A percentile compares a stretch with the other conserved stretches of the same genome.
These are phyloP conservation scores for Xerocomellus chrysenteron DNA, from an alignment of 768 basidiomycete species.

Conservation along the genomic window DNA sequence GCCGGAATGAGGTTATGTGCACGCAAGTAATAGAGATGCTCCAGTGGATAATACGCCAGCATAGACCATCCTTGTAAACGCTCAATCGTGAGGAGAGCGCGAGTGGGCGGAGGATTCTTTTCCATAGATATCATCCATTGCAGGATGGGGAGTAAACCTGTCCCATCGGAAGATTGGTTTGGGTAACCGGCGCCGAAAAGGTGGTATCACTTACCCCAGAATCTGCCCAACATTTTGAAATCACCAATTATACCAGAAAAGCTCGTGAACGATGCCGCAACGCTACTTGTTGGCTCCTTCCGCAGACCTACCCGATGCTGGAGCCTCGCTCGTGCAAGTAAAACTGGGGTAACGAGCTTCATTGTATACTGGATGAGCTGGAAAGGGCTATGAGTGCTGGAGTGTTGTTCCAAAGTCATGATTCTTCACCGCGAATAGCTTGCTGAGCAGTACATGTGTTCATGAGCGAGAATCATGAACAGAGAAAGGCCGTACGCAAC, in stretches of 20 bases:
- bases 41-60: constrained; percentile 77
- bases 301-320: constrained; percentile 65
- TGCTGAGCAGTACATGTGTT: constrained; percentile 42
- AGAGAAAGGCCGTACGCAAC: constrained; percentile 46
- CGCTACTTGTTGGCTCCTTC: constrained; percentile 49
- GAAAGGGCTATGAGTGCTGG: constrained; percentile 4
- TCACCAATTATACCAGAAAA: constrained; percentile 59
- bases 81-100: constrained; percentile 70
- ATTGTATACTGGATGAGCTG: constrained; percentile 73
- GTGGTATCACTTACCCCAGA: constrained; percentile 63
- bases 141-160: constrained; percentile 75
- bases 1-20: constrained; percentile 61
- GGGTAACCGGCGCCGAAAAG: neutral
- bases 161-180: neutral
- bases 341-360: constrained; percentile 66
- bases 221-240: constrained; percentile 70
- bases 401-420: neutral
- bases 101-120: constrained; percentile 67
- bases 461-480: constrained; percentile 10
- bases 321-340: constrained; percentile 65
- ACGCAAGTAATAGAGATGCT: constrained; percentile 69
- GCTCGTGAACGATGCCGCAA: constrained; percentile 52
- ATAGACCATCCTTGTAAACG: constrained; percentile 73
- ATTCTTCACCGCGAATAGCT: constrained; percentile 63
- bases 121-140: constrained; percentile 80